A percentile compares a stretch with the other conserved stretches of the same genome.
Evolutionary conservation across 2,329 filamentous ascomycete genomes (phyloP).

Genomic region (Monosporascus sp.): DNA sequence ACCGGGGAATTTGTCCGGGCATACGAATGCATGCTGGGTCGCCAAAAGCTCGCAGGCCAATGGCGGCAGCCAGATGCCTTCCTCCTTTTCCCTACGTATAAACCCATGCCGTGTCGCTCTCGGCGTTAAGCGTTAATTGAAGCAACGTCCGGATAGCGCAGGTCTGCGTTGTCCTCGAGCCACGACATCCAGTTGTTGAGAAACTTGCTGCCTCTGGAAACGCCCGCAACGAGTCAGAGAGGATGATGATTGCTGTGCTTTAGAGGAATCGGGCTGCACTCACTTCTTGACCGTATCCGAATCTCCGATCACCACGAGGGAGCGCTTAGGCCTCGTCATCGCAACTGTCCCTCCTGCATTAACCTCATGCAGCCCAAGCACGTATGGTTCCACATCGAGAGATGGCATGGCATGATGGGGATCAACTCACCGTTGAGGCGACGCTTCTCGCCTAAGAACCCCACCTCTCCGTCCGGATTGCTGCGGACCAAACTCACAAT

Average conservation of each 20-base stretch:
- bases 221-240: constrained; percentile 9
- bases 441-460: constrained; percentile 87
- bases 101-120: too few species aligned
- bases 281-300: constrained; percentile 87
- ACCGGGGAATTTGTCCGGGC: too few species aligned
- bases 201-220: constrained; percentile 66
- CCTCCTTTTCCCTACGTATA: background rate
- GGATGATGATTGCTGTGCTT: background rate
- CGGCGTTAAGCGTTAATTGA: constrained; percentile 17
- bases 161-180: constrained; percentile 82
- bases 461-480: constrained; percentile 80
- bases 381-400: background rate
- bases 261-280: constrained; percentile 32
- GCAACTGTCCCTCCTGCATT: constrained; percentile 57
- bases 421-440: constrained; percentile 75
- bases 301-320: constrained; percentile 86
- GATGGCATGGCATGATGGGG: background rate
- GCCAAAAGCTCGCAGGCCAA: too few species aligned
- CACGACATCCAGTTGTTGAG: constrained; percentile 88
- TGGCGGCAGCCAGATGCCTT: background rate
- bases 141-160: constrained; percentile 73
- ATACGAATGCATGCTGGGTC: too few species aligned
- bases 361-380: constrained; percentile 14
- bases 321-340: constrained; percentile 91
- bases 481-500: constrained; percentile 91